These are phyloP conservation scores for Aspergillus versicolor DNA, from an alignment of 2,329 filamentous ascomycete species.

Conservation along the genomic window DNA sequence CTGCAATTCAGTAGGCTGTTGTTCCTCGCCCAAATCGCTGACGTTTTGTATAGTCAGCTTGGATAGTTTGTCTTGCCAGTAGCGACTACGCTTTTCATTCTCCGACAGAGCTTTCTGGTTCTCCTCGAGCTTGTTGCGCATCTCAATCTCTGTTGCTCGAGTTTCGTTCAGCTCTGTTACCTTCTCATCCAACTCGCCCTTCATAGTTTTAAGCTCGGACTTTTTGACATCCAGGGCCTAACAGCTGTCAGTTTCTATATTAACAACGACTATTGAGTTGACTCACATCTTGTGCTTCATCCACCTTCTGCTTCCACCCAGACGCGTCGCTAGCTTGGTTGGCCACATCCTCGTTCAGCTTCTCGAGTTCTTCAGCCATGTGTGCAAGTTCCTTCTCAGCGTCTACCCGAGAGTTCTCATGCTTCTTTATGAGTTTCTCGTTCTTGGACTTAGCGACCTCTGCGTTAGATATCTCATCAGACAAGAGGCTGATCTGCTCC, in stretches of 20 bases:
- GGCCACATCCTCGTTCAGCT: conserved; percentile 73
- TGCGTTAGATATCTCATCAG: conserved; percentile 78
- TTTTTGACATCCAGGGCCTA: conserved; percentile 73
- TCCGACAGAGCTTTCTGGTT: conserved; percentile 85
- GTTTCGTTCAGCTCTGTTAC: conserved; percentile 83
- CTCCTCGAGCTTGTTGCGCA: conserved; percentile 97
- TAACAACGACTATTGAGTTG: neutral
- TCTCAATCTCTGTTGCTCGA: conserved; percentile 88
- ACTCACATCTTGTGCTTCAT: conserved; percentile 70
- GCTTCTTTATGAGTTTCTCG: conserved; percentile 85
- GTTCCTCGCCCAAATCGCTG: conserved; percentile 64
- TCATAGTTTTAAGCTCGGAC: conserved; percentile 74
- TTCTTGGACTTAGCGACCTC: conserved; percentile 90
- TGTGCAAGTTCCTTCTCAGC: conserved; percentile 76
- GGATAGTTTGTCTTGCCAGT: conserved; percentile 86
- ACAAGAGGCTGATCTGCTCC: conserved; percentile 76
- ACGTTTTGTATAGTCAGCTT: conserved; percentile 84
- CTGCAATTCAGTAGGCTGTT: conserved; percentile 57
- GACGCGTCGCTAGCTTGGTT: conserved; percentile 75
- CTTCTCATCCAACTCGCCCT: conserved; percentile 83
- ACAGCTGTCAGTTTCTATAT: conserved; percentile 20
- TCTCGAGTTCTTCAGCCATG: conserved; percentile 70
- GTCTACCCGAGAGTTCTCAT: conserved; percentile 77
- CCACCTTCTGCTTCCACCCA: conserved; percentile 69
- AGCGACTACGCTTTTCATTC: conserved; percentile 77